Percentiles rank a stretch among this genome's conserved stretches.
phyloP scores from a whole-genome alignment of 176 grass and related monocot species.

The Oryza glaberrima region DNA sequence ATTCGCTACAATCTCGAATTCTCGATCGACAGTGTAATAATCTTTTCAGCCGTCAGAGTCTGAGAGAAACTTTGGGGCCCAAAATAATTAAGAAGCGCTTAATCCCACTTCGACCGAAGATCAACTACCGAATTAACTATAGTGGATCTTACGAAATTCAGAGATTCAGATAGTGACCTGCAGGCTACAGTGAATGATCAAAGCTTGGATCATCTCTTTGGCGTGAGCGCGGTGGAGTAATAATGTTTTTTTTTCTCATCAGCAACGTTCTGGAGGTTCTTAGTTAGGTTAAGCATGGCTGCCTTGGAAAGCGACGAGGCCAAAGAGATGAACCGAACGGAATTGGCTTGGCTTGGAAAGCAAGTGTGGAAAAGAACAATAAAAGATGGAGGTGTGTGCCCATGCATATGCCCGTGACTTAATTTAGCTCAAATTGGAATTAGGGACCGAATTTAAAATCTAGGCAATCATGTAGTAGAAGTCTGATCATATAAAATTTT shows the following conservation, averaged over 20 bases:
- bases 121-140: neutral
- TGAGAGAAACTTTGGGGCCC: neutral
- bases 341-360: constrained; percentile 47
- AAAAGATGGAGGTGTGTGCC: constrained; percentile 26
- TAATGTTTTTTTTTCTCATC: neutral
- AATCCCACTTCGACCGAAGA: constrained; percentile 18
- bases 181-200: neutral
- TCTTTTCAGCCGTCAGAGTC: constrained; percentile 28
- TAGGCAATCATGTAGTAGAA: neutral
- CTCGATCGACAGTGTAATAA: constrained; percentile 8
- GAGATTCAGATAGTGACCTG: neutral
- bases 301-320: constrained; percentile 45
- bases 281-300: constrained; percentile 2
- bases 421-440: neutral
- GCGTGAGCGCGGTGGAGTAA: neutral
- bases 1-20: neutral
- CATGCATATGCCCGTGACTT: constrained; percentile 26
- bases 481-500: neutral
- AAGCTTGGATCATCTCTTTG: constrained; percentile 11
- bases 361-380: constrained; percentile 41
- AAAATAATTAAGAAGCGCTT: neutral
- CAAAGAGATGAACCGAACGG: constrained; percentile 18
- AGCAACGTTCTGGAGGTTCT: constrained; percentile 41
- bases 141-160: neutral
- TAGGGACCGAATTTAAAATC: neutral